These are phyloP conservation scores for Botrytis paeoniae DNA, from an alignment of 2,329 filamentous ascomycete genomes.

Conservation along the genomic window DNA sequence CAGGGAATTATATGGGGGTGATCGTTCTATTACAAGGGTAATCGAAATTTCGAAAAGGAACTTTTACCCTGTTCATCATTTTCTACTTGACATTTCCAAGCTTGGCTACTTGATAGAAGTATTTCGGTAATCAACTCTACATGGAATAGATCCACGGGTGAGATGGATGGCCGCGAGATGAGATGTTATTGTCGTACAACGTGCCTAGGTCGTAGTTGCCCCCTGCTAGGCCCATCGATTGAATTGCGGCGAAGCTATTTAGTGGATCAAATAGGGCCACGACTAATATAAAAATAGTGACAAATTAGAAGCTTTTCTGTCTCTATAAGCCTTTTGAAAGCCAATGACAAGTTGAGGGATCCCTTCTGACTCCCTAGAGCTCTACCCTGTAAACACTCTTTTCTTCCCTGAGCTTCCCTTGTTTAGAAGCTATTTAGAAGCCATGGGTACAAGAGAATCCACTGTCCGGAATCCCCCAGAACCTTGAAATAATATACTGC, in stretches of 20 bases:
- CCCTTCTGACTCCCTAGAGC: conserved; percentile 6
- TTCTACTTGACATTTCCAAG: background rate
- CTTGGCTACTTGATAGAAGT: conserved; percentile 1
- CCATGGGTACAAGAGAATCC: conserved; percentile 9
- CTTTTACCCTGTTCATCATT: background rate
- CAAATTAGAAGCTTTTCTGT: conserved; percentile 13
- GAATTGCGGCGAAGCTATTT: conserved; percentile 14
- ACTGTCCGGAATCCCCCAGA: conserved; percentile 19
- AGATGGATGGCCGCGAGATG: conserved; percentile 14
- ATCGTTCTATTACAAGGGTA: conserved; percentile 14
- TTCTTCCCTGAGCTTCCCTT: conserved; percentile 7
- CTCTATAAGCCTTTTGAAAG: background rate
- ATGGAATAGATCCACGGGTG: conserved; percentile 12
- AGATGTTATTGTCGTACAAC: conserved; percentile 15
- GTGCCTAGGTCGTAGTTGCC: background rate
- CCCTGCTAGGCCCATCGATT: conserved; percentile 11
- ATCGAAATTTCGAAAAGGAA: conserved; percentile 13
- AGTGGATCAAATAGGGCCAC: conserved; percentile 13
- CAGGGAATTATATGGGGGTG: conserved; percentile 16
- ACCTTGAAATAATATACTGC: background rate
- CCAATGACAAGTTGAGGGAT: conserved; percentile 1
- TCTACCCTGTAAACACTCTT: conserved; percentile 3
- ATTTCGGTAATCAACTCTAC: conserved; percentile 11
- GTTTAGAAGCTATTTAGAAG: conserved; percentile 1
- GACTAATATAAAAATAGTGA: conserved; percentile 17